These are phyloP conservation scores for Eucalyptus caleyi DNA, from an alignment of 345 rosid species.

Conservation along the genomic window DNA sequence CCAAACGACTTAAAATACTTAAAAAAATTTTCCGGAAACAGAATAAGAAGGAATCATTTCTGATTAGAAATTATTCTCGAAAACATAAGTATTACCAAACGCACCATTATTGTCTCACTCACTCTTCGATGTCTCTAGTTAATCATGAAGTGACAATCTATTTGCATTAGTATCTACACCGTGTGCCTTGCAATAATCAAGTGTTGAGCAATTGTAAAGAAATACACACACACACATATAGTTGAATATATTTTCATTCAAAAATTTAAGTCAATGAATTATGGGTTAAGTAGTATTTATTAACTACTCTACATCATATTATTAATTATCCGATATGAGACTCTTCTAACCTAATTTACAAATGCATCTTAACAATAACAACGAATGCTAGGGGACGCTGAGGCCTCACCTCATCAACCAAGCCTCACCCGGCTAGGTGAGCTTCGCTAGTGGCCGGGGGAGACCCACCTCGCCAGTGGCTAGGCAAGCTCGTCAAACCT, in stretches of 20 bases:
- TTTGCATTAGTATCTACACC: neutral
- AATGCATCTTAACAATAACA: neutral
- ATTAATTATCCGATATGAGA: neutral
- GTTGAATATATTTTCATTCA: neutral
- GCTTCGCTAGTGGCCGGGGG: rapidly evolving
- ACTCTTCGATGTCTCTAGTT: neutral
- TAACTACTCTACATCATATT: neutral
- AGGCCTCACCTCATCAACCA: rapidly evolving
- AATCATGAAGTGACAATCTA: neutral
- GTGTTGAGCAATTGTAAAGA: neutral
- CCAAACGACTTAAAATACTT: rapidly evolving
- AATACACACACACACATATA: too few relatives aligned
- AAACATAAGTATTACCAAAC: rapidly evolving
- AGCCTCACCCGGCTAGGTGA: rapidly evolving
- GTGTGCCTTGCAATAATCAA: neutral
- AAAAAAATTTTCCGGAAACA: rapidly evolving
- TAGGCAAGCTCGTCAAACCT: rapidly evolving
- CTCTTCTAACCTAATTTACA: neutral
- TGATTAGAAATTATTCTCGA: rapidly evolving
- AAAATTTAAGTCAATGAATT: neutral
- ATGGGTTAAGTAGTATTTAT: neutral
- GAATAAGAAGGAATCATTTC: rapidly evolving
- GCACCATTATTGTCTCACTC: neutral
- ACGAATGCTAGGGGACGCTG: rapidly evolving
- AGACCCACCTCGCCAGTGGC: rapidly evolving